phyloP scores from a whole-genome alignment of 331 rosid species.

The Quercus tomentella region DNA sequence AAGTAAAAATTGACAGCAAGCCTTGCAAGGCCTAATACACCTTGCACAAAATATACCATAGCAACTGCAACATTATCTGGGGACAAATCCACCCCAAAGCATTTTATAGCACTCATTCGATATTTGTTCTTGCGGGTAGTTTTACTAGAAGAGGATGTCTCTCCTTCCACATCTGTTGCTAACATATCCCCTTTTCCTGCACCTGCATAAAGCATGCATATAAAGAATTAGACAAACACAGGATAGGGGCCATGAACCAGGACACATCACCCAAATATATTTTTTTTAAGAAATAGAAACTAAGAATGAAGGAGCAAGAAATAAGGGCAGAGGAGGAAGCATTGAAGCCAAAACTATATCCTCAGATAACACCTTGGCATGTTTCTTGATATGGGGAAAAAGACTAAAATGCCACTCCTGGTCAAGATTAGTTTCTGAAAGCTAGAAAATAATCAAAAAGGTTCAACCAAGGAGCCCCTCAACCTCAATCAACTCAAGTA shows the following conservation, averaged over 20 bases:
- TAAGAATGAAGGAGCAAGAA: not conserved
- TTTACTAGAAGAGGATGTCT: slow-evolving; percentile 35
- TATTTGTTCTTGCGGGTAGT: slow-evolving; percentile 37
- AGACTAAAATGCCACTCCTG: not conserved
- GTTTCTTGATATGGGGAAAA: not conserved
- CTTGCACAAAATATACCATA: slow-evolving; percentile 99
- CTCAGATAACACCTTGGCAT: not conserved
- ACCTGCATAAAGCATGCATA: slow-evolving; percentile 37
- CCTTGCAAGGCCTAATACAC: slow-evolving; percentile 92
- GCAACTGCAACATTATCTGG: slow-evolving; percentile 94
- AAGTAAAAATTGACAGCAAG: slow-evolving; percentile 84
- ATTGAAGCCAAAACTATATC: not conserved
- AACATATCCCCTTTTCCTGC: slow-evolving; percentile 52
- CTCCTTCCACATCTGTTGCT: slow-evolving; percentile 38
- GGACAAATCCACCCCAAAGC: slow-evolving; percentile 74
- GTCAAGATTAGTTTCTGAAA: not conserved
- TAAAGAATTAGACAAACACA: slow-evolving; percentile 3
- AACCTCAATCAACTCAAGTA: not conserved
- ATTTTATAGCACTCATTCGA: slow-evolving; percentile 30
- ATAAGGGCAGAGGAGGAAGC: not conserved
- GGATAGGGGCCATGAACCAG: not conserved
- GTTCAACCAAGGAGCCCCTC: not conserved
- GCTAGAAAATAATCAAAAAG: not conserved
- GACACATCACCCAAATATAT: not conserved
- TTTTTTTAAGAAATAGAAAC: not conserved